These are phyloP conservation scores for Coffea canephora DNA, from an alignment of 257 asterid species.

Conservation along the genomic window DNA sequence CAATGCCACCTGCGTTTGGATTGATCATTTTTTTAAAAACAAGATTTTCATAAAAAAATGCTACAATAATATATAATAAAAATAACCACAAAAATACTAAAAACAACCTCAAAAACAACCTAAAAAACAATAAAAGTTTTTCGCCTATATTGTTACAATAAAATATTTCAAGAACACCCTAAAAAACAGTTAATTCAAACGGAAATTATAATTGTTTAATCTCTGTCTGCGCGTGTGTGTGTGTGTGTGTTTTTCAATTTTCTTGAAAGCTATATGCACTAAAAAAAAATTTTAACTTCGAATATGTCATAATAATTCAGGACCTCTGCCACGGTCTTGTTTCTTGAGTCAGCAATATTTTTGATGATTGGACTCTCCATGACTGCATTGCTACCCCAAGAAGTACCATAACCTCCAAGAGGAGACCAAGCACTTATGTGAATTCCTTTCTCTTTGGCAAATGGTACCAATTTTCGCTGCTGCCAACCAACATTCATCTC, in stretches of 20 bases:
- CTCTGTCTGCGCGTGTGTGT: too few relatives aligned
- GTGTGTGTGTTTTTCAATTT: too few relatives aligned
- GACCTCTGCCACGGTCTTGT: conserved; percentile 48
- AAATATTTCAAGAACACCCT: too few relatives aligned
- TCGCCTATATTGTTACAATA: too few relatives aligned
- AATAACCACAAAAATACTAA: too few relatives aligned
- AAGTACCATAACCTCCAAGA: conserved; percentile 40
- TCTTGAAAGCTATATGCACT: not conserved
- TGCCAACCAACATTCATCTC: conserved; percentile 68
- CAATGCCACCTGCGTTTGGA: conserved; percentile 17
- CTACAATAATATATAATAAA: too few relatives aligned
- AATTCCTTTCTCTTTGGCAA: conserved; percentile 38
- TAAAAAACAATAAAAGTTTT: too few relatives aligned
- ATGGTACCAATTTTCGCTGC: conserved; percentile 40
- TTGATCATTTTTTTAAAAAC: not conserved
- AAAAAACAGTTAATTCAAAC: too few relatives aligned
- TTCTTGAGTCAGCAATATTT: conserved; percentile 34
- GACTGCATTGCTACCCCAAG: conserved; percentile 45
- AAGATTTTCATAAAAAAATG: too few relatives aligned
- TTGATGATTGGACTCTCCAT: conserved; percentile 40
- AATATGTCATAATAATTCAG: not conserved
- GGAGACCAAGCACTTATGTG: conserved; percentile 56
- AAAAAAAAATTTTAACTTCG: too few relatives aligned
- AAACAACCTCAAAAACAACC: too few relatives aligned
- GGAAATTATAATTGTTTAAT: too few relatives aligned